A percentile compares a stretch with the other conserved stretches of the same genome.
These are phyloP conservation scores for Aspergillus ochraceoroseus DNA, from an alignment of 2,329 filamentous ascomycete genomes.

Conservation along the genomic window DNA sequence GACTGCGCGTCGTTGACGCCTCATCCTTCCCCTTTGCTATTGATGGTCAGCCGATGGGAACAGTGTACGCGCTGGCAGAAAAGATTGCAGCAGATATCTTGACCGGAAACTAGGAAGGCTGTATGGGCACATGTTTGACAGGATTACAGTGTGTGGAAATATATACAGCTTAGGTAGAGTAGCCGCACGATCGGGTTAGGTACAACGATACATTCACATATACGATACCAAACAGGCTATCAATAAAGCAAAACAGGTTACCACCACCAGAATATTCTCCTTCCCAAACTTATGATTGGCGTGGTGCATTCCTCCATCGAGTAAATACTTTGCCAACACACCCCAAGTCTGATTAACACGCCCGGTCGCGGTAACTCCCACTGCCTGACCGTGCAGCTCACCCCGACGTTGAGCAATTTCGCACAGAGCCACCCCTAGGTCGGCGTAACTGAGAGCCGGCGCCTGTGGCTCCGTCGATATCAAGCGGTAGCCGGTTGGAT, in stretches of 20 bases:
- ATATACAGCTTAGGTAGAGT: no score
- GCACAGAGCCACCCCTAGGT: slow-evolving; percentile 1
- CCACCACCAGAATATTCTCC: neutral
- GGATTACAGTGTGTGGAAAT: no score
- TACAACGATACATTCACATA: no score
- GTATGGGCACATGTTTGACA: no score
- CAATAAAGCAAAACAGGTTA: neutral
- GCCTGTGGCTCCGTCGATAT: neutral
- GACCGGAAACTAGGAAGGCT: neutral
- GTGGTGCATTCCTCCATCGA: neutral
- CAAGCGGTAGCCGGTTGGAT: neutral
- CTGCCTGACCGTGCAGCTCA: neutral
- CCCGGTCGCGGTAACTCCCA: neutral
- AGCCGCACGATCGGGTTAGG: no score
- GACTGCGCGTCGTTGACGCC: slow-evolving; percentile 37
- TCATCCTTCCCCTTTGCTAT: slow-evolving; percentile 37
- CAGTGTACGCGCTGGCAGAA: slow-evolving; percentile 44
- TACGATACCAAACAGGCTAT: neutral
- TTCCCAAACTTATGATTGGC: neutral
- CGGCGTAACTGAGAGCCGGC: neutral
- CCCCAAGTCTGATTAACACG: neutral
- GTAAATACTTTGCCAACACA: neutral
- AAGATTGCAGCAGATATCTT: slow-evolving; percentile 39
- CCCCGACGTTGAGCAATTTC: neutral
- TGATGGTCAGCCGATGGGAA: slow-evolving; percentile 42